Percentiles rank a stretch among this genome's conserved stretches.
These are phyloP conservation scores for Trichoderma lentiforme DNA, from an alignment of 2,329 filamentous ascomycete species.

Conservation along the genomic window DNA sequence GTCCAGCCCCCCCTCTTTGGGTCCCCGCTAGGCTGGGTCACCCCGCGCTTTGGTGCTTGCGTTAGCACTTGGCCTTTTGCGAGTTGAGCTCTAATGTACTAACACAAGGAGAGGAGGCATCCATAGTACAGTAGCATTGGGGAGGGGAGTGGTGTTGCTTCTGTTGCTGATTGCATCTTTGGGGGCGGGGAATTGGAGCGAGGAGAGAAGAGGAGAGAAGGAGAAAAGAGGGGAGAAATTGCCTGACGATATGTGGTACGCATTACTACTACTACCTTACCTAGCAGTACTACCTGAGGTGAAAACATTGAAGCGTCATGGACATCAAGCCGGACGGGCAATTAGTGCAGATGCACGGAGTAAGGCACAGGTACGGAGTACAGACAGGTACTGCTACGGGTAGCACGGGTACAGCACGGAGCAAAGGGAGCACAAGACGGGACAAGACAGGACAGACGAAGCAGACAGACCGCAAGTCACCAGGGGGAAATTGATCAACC, in stretches of 20 bases:
- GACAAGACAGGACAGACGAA: neutral
- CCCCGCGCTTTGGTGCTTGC: conserved; percentile 11
- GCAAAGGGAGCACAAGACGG: neutral
- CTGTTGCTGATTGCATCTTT: neutral
- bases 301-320: neutral
- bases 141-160: neutral
- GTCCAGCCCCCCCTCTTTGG: neutral
- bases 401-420: neutral
- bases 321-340: neutral
- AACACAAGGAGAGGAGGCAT: neutral
- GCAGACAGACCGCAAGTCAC: conserved; percentile 14
- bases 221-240: too few relatives aligned
- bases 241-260: too few relatives aligned
- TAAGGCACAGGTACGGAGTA: neutral
- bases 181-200: neutral
- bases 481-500: neutral
- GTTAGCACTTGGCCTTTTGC: neutral
- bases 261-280: too few relatives aligned
- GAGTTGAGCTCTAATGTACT: neutral
- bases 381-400: neutral
- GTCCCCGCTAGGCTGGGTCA: neutral
- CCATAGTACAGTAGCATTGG: neutral
- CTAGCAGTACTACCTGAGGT: too few relatives aligned
- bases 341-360: too few relatives aligned
- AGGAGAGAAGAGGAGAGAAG: neutral